Evolutionary conservation across 1,284 basidiomycete species (phyloP), one percentile per base, ranked within the genome.

Genomic region (Naganishia liquefaciens): DNA sequence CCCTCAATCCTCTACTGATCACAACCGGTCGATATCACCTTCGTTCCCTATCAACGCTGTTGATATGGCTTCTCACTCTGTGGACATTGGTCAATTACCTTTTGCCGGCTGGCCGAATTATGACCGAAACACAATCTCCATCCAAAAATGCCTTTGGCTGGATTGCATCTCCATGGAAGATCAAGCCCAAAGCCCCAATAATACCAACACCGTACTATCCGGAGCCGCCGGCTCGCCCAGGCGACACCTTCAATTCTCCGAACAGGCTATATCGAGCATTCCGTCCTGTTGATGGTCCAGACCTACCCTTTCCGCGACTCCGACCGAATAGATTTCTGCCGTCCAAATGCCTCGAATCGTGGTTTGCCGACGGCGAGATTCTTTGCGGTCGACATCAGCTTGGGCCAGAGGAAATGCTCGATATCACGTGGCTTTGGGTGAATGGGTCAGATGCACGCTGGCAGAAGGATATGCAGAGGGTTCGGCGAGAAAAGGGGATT

Each of bases 361-460:
- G 77, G 76, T 75, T 77, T 54, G 60, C 68, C 10, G 66, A 74
- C 23, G 77, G 77, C 28, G 73, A 75, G 61, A 73, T 71, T 13
- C 27, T 67, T 7, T 79, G 76, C 52, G 69, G 68, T 4, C 49
- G 60, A 30, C 57, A 46, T 4, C 74, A 76, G 25, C 57, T 77
- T 19, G 76, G 75, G 1, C 66, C 69, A 21, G 77, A 77, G 64
- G 75, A 76, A 39, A 70, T 62, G 28, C 66, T 77, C 21, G 77
- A 79, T 54, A 74, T 72, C 2, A 76, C 72, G 0, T 79, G 74
- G 74, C 63, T 75, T 0, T 77, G 77, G 77, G 76, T 77, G 21
- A 79, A 79, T 54, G 77, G 77, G 0, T 71, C 71, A 0, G 77
- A 79, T 67, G 60, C 61, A 11, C 63, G 74, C 2, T 79, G 76